These are phyloP conservation scores for Chlamydomonas incerta DNA, from an alignment of 139 green algal species.

Conservation along the genomic window DNA sequence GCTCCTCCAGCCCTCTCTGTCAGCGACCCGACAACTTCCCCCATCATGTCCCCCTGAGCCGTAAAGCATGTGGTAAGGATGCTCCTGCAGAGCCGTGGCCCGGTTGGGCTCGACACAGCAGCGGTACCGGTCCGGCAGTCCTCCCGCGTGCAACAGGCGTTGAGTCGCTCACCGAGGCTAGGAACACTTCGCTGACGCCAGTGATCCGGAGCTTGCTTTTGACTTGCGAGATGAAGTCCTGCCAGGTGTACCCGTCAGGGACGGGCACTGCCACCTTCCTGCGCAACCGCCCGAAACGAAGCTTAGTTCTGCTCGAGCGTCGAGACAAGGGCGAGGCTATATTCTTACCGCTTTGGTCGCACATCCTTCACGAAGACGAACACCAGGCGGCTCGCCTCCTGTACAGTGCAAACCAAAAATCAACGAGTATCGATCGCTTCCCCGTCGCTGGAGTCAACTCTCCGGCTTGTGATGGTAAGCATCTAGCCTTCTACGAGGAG, in stretches of 20 bases:
- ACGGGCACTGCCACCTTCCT: slow-evolving; percentile 89
- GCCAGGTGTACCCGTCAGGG: slow-evolving; percentile 78
- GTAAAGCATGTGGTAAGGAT: background rate
- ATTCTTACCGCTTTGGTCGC: slow-evolving; percentile 72
- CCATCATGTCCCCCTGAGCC: no score
- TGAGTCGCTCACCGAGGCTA: slow-evolving; percentile 72
- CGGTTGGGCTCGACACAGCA: no score
- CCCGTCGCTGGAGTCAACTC: no score
- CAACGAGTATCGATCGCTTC: no score
- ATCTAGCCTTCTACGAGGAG: background rate
- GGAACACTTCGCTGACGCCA: slow-evolving; percentile 72
- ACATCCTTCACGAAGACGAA: slow-evolving; percentile 86
- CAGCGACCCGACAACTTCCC: no score
- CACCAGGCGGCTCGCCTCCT: slow-evolving; percentile 85
- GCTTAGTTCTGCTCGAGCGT: background rate
- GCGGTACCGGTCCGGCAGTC: no score
- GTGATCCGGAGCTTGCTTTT: slow-evolving; percentile 81
- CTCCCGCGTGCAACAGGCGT: background rate
- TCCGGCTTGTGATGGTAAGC: no score
- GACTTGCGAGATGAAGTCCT: slow-evolving; percentile 76
- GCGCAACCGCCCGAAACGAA: slow-evolving; percentile 13
- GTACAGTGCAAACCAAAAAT: background rate
- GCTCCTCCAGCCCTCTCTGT: no score
- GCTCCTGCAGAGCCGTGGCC: background rate
- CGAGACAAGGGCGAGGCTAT: background rate